Evolutionary conservation across 768 basidiomycete genomes (phyloP).

Genomic region (Tulasnella sp.): DNA sequence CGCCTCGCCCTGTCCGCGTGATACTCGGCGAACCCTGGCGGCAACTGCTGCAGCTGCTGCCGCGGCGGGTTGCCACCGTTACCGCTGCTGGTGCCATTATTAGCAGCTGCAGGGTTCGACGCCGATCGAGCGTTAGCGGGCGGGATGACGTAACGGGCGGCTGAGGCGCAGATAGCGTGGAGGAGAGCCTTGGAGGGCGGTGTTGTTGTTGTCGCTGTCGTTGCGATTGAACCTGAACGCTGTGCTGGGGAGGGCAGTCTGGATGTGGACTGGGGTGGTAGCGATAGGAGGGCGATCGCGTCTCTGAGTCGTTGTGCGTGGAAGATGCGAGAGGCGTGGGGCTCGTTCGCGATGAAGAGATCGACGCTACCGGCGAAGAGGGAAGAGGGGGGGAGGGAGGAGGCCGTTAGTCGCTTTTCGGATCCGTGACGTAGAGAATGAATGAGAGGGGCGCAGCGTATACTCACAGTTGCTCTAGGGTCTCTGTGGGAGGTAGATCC

Average conservation of each 20-base stretch:
- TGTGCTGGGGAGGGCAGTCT: background rate
- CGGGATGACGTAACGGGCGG: slow-evolving; percentile 16
- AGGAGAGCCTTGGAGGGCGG: slow-evolving; percentile 12
- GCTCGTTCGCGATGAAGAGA: slow-evolving; percentile 8
- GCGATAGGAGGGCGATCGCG: background rate
- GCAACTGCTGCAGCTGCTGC: background rate
- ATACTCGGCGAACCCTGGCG: background rate
- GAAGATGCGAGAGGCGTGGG: slow-evolving; percentile 18
- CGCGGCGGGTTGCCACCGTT: too few species aligned
- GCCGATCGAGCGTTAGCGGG: background rate
- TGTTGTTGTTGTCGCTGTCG: too few species aligned
- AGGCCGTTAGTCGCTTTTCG: background rate
- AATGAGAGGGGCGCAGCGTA: background rate
- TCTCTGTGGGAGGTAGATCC: background rate
- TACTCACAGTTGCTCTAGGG: background rate
- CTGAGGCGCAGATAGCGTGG: slow-evolving; percentile 22
- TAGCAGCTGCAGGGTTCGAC: background rate
- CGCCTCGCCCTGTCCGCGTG: slow-evolving; percentile 1
- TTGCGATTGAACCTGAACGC: too few species aligned
- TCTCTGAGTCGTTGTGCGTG: background rate
- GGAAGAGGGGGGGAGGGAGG: background rate
- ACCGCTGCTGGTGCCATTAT: too few species aligned
- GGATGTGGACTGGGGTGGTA: slow-evolving; percentile 13
- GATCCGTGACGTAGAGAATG: too few species aligned
- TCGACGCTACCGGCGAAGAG: background rate